Base-by-base conservation (phyloP, 768 basidiomycete genomes). In the Pulveroboletus frians region DNA sequence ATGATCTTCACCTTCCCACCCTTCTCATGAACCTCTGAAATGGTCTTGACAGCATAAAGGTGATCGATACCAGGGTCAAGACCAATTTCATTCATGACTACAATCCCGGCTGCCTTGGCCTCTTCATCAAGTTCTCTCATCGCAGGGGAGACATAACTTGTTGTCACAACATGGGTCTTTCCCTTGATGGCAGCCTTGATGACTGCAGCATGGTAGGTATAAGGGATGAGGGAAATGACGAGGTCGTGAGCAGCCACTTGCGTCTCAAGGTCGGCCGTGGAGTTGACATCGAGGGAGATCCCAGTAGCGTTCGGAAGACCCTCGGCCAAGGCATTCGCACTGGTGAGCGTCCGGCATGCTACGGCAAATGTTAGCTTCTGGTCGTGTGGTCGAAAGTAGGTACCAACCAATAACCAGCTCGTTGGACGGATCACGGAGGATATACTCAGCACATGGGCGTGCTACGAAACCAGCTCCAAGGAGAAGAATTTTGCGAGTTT, bases 81-180 rank as follows among this genome's bases (percentile, higher is more conserved):
- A 43, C 96, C 96, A 60, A 99, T 90, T 73, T 99, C 96, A 71
- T 99, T 99, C 79, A 98, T 76, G 55, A 97, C 89, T 45, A 92
- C 76, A 61, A 98, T 91, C 5, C 93, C 94, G 2, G 94, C 93
- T 49, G 83, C 79, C 71, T 86, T 87, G 47, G 78, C 88, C 43
- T 80, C 83, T 41, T 76, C 78, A 54, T 97, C 86, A 32, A 98
- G 80, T 53, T 80, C 93, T 50, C 79, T 83, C 83, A 98, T 94
- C 8, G 85, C 87, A 17, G 88, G 89, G 41, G 85, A 92, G 63
- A 98, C 84, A 66, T 99, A 98, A 51, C 86, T 89, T 20, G 96
- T 98, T 34, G 96, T 98, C 57, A 99, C 92, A 32, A 97, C 93
- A 66, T 96, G 75, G 27, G 87, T 92, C 74, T 91, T 93, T 62